phyloP scores from a whole-genome alignment of 75 land plant genomes.

The Larix kaempferi region DNA sequence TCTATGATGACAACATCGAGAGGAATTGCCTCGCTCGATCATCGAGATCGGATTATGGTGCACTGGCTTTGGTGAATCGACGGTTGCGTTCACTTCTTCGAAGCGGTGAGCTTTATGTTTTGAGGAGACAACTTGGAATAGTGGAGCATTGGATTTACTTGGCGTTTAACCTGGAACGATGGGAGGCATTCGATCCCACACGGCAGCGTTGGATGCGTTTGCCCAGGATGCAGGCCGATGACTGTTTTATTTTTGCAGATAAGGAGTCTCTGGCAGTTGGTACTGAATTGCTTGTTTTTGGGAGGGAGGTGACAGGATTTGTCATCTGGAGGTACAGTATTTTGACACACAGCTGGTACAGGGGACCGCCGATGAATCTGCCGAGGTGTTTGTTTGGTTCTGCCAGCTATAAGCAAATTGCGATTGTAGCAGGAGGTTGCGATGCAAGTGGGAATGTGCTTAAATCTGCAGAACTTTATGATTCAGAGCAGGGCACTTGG shows the following conservation, averaged over 20 bases:
- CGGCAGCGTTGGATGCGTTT: slow-evolving; percentile 45
- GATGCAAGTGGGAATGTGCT: slow-evolving; percentile 28
- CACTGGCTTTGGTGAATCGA: slow-evolving; percentile 30
- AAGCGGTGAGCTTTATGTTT: slow-evolving; percentile 37
- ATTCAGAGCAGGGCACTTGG: slow-evolving; percentile 40
- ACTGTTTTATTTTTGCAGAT: slow-evolving; percentile 44
- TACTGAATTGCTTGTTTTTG: slow-evolving; percentile 52
- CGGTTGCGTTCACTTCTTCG: slow-evolving; percentile 24
- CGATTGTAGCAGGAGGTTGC: slow-evolving; percentile 57
- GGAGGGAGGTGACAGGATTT: slow-evolving; percentile 34
- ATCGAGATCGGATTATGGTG: slow-evolving; percentile 37
- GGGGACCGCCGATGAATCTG: slow-evolving; percentile 36
- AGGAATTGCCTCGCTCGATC: slow-evolving; percentile 26
- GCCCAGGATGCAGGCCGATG: slow-evolving; percentile 49
- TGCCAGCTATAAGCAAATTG: slow-evolving; percentile 37
- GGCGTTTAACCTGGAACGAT: slow-evolving; percentile 23
- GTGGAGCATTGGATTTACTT: slow-evolving; percentile 64
- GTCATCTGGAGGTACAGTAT: slow-evolving; percentile 51
- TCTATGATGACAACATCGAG: slow-evolving; percentile 25
- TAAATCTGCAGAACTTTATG: slow-evolving; percentile 52
- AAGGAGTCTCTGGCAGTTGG: slow-evolving; percentile 71
- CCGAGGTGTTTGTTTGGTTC: slow-evolving; percentile 65
- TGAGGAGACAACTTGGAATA: slow-evolving; percentile 32
- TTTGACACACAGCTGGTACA: slow-evolving; percentile 30
- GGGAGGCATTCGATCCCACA: slow-evolving; percentile 60